Conservation (phyloP, 2,329 filamentous ascomycete genomes). For the Cytospora mali region DNA sequence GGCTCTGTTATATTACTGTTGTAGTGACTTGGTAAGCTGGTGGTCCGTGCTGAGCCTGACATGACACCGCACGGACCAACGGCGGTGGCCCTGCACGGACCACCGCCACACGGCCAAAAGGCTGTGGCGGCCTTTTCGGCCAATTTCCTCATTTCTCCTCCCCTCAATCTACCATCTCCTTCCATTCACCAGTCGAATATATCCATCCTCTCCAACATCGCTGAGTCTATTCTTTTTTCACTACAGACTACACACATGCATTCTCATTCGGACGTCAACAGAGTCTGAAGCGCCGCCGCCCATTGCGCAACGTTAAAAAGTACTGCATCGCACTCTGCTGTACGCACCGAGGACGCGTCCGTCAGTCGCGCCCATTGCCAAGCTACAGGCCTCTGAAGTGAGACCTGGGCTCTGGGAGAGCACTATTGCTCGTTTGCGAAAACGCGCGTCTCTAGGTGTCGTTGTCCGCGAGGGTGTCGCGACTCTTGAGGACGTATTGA, state of each 20-base stretch:
- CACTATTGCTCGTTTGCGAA: conserved; percentile 1
- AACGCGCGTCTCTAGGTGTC: conserved; percentile 5
- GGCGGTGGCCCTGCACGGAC: no score
- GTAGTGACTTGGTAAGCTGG: no score
- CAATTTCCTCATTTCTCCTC: no score
- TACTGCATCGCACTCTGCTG: conserved; percentile 19
- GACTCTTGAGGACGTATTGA: not conserved
- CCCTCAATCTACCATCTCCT: no score
- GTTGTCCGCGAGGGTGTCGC: not conserved
- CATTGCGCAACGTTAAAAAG: not conserved
- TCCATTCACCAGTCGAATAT: no score
- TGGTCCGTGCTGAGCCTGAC: no score
- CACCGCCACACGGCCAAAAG: no score
- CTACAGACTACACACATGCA: not conserved
- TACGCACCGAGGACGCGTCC: conserved; percentile 8
- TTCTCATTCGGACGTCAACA: not conserved
- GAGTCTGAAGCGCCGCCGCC: not conserved
- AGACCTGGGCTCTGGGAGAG: conserved; percentile 13
- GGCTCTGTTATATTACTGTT: no score
- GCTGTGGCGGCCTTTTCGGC: no score
- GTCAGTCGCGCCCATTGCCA: conserved; percentile 17
- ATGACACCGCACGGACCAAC: no score
- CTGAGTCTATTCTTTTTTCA: not conserved
- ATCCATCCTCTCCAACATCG: no score
- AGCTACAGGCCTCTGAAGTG: conserved; percentile 11